phyloP scores from a whole-genome alignment of 805 yeast genomes.

The Saturnispora dispora region DNA sequence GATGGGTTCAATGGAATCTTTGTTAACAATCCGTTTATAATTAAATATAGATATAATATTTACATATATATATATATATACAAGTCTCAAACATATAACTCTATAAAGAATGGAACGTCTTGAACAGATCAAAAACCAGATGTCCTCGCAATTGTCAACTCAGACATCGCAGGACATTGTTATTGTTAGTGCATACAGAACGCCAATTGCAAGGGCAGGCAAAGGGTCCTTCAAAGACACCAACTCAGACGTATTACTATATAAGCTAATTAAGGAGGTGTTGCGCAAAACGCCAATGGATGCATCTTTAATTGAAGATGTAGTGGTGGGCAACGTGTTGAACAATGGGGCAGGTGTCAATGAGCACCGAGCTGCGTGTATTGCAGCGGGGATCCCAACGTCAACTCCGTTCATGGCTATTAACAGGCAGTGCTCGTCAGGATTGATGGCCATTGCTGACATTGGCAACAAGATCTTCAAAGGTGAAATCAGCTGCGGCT shows the following conservation, averaged over 20 bases:
- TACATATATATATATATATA: background rate
- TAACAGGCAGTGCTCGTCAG: conserved; percentile 94
- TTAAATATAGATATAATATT: too few relatives aligned
- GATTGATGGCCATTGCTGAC: conserved; percentile 82
- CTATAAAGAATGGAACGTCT: conserved; percentile 13
- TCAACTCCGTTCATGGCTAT: conserved; percentile 70
- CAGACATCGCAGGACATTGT: conserved; percentile 85
- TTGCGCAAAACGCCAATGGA: conserved; percentile 46
- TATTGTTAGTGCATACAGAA: conserved; percentile 81
- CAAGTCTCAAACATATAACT: too few relatives aligned
- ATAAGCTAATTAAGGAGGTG: conserved; percentile 54
- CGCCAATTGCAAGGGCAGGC: conserved; percentile 83
- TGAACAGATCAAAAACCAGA: conserved; percentile 9
- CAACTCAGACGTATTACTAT: conserved; percentile 68
- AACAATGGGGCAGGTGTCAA: conserved; percentile 92
- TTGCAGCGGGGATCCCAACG: conserved; percentile 87
- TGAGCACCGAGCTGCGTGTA: conserved; percentile 85
- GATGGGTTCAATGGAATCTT: background rate
- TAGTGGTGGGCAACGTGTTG: conserved; percentile 84
- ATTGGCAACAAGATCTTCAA: conserved; percentile 78
- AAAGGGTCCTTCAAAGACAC: conserved; percentile 80
- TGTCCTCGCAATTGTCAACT: conserved; percentile 27
- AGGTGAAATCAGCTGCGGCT: conserved; percentile 87
- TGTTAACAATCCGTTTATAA: too few relatives aligned
- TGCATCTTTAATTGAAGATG: conserved; percentile 59